Percentiles rank a stretch among this genome's conserved stretches.
phyloP scores from a whole-genome alignment of 1,284 basidiomycete genomes.

The Cystobasidiaceae sp. region DNA sequence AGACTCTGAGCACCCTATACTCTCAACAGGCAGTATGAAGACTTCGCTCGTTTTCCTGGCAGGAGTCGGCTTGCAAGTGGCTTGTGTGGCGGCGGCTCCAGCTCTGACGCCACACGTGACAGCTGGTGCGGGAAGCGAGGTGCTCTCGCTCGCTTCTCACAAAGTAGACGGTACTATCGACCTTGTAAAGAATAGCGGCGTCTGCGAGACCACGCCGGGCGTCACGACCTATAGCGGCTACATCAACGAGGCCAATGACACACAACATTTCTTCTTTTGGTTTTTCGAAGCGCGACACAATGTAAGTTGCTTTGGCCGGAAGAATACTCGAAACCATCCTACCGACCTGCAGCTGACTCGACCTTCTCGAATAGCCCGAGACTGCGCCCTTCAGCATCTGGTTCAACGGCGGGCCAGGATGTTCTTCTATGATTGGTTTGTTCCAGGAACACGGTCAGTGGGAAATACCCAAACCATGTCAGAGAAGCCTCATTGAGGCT shows the following conservation, averaged over 20 bases:
- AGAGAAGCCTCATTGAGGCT: neutral
- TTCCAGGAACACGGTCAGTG: constrained; percentile 66
- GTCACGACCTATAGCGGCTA: constrained; percentile 65
- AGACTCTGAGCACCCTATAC: too few relatives aligned
- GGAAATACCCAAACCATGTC: constrained; percentile 53
- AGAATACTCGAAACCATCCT: too few relatives aligned
- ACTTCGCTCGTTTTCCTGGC: too few relatives aligned
- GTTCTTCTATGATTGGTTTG: constrained; percentile 59
- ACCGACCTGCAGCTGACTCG: neutral
- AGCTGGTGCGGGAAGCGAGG: too few relatives aligned
- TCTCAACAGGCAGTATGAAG: too few relatives aligned
- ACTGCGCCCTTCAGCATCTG: constrained; percentile 29
- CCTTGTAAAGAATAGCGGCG: constrained; percentile 60
- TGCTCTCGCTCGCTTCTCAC: too few relatives aligned
- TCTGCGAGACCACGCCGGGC: constrained; percentile 65
- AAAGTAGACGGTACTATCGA: neutral
- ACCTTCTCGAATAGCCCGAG: neutral
- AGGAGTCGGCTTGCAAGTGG: too few relatives aligned
- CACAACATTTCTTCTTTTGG: constrained; percentile 62
- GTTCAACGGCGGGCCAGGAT: constrained; percentile 34
- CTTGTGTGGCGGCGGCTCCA: too few relatives aligned
- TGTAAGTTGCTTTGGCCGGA: constrained; percentile 5
- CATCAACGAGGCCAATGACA: constrained; percentile 52
- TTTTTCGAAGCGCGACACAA: constrained; percentile 61
- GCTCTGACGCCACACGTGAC: too few relatives aligned